Conservation (phyloP, 192 early-diverging fungal species). For the Rhizophagus sp. region DNA sequence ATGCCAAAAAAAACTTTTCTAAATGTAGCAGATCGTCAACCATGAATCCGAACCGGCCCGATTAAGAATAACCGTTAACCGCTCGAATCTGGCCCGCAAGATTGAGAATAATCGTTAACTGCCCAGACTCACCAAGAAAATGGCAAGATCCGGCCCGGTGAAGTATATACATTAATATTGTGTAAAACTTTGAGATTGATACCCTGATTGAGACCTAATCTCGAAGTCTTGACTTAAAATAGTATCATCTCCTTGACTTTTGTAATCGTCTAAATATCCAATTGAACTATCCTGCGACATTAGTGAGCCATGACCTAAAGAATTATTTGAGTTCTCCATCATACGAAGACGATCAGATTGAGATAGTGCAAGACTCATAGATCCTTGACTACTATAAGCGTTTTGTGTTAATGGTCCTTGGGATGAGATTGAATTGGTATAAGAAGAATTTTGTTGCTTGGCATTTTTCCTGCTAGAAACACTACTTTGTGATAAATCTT, state of each 20-base stretch:
- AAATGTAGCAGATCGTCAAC: too few relatives aligned
- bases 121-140: too few relatives aligned
- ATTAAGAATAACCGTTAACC: too few relatives aligned
- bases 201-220: slow-evolving; percentile 50
- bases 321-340: slow-evolving; percentile 38
- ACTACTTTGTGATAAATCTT: slow-evolving; percentile 60
- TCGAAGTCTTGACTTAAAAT: slow-evolving; percentile 60
- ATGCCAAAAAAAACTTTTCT: too few relatives aligned
- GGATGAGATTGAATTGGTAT: slow-evolving; percentile 31
- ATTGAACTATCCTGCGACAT: slow-evolving; percentile 58
- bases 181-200: slow-evolving; percentile 54
- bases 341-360: slow-evolving; percentile 57
- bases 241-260: slow-evolving; percentile 57
- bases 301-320: slow-evolving; percentile 36
- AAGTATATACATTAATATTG: slow-evolving; percentile 42
- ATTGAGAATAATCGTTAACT: too few relatives aligned
- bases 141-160: too few relatives aligned
- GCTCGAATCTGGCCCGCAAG: too few relatives aligned
- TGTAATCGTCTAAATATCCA: slow-evolving; percentile 55
- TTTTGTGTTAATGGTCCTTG: slow-evolving; percentile 50
- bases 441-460: slow-evolving; percentile 32
- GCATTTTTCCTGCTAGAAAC: slow-evolving; percentile 52
- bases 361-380: slow-evolving; percentile 52
- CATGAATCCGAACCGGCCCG: too few relatives aligned
- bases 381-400: slow-evolving; percentile 59